phyloP scores from a whole-genome alignment of 2,329 filamentous ascomycete species.

The Fusarium sp. region DNA sequence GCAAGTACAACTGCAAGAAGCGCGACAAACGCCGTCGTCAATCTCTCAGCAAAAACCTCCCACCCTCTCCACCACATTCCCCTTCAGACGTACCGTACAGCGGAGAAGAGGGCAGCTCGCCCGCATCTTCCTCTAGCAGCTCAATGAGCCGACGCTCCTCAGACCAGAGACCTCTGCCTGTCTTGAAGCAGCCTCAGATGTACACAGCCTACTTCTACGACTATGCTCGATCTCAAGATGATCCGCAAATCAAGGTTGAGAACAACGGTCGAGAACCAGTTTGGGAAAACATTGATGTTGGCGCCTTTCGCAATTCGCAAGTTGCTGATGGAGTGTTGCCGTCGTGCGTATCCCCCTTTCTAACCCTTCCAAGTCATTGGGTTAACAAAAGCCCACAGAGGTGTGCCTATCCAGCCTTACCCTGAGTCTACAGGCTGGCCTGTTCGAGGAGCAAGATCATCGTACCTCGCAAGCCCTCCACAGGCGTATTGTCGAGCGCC shows the following conservation, averaged over 20 bases:
- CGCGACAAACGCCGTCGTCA: constrained; percentile 35
- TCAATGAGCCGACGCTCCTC: constrained; percentile 28
- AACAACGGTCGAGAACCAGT: background rate
- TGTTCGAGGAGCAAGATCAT: constrained; percentile 8
- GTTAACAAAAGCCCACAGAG: constrained; percentile 21
- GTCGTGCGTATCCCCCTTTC: constrained; percentile 21
- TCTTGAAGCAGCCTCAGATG: constrained; percentile 6
- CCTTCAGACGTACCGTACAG: constrained; percentile 11
- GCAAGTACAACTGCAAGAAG: constrained; percentile 60
- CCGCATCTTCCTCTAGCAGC: constrained; percentile 24
- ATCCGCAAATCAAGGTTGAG: constrained; percentile 19
- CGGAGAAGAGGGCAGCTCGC: constrained; percentile 4
- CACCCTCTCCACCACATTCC: constrained; percentile 34
- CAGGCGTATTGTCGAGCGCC: constrained; percentile 14
- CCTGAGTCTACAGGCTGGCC: constrained; percentile 25
- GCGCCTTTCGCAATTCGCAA: constrained; percentile 8
- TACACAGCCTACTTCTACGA: constrained; percentile 15
- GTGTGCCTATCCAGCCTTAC: constrained; percentile 7
- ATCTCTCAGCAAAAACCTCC: constrained; percentile 7
- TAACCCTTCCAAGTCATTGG: background rate
- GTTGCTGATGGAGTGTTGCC: constrained; percentile 18
- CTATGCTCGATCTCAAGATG: background rate
- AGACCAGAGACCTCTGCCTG: constrained; percentile 33
- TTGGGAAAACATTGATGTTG: constrained; percentile 10
- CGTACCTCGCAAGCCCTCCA: background rate